phyloP scores from a whole-genome alignment of 805 yeast genomes.

The Metschnikowia amazonensis region DNA sequence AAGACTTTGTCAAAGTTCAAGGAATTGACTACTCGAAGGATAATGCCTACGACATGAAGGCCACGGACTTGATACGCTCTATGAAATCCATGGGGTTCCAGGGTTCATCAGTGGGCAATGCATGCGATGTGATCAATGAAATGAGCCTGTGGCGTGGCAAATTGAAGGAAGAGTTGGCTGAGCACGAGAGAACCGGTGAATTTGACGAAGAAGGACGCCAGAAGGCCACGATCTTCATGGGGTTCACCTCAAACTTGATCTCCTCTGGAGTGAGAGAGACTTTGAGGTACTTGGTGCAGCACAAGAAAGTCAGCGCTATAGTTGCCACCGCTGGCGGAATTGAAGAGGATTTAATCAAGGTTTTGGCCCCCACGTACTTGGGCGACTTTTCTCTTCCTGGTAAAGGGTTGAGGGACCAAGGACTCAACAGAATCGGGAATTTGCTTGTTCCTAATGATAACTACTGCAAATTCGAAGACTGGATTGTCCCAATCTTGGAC shows the following conservation, averaged over 20 bases:
- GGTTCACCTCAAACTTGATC: constrained; percentile 93
- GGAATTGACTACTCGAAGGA: constrained; percentile 89
- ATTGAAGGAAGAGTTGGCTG: constrained; percentile 62
- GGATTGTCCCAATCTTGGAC: constrained; percentile 95
- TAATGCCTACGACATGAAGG: constrained; percentile 70
- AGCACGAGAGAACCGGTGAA: constrained; percentile 63
- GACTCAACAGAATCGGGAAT: constrained; percentile 97
- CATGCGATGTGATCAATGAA: constrained; percentile 87
- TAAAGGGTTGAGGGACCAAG: constrained; percentile 78
- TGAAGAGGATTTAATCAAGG: constrained; percentile 95
- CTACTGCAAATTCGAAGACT: constrained; percentile 95
- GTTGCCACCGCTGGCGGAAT: constrained; percentile 99
- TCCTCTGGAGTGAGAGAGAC: constrained; percentile 94
- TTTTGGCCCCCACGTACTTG: constrained; percentile 92
- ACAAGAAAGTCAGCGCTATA: constrained; percentile 90
- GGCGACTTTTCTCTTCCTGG: constrained; percentile 90
- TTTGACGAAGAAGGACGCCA: constrained; percentile 77
- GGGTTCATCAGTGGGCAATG: constrained; percentile 79
- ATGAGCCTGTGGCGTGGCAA: constrained; percentile 95
- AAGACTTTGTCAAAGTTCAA: constrained; percentile 67
- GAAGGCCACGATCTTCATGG: constrained; percentile 88
- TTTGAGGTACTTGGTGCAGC: constrained; percentile 80
- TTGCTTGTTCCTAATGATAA: constrained; percentile 96
- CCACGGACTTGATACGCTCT: constrained; percentile 69
- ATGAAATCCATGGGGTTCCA: constrained; percentile 98